A percentile compares a stretch with the other conserved stretches of the same genome.
Evolutionary conservation across 202 grass and related monocot species (phyloP).

Genomic region (Thinopyrum obtusiflorum): DNA sequence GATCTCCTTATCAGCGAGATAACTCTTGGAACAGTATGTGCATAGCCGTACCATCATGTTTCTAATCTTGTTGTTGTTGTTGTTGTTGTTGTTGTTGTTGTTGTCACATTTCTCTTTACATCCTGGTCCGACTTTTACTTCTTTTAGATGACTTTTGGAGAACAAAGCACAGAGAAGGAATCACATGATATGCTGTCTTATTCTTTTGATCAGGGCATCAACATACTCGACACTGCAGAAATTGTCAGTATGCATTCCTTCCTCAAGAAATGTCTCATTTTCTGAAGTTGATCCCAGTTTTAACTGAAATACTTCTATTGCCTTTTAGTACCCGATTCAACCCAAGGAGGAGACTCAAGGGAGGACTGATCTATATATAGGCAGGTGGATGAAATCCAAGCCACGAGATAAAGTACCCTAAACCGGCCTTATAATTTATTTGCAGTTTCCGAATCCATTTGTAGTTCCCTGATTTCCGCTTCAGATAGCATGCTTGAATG

Average conservation of each 20-base stretch:
- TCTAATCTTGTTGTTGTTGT: not conserved
- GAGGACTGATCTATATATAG: slow-evolving; percentile 77
- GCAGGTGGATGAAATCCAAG: slow-evolving; percentile 88
- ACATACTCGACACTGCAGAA: slow-evolving; percentile 77
- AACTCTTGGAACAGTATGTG: slow-evolving; percentile 70
- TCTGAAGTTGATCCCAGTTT: not conserved
- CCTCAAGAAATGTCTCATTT: not conserved
- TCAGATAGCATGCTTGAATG: slow-evolving; percentile 1
- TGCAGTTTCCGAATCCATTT: not conserved
- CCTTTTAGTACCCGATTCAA: slow-evolving; percentile 73
- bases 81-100: not conserved
- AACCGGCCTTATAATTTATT: not conserved
- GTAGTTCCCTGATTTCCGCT: not conserved
- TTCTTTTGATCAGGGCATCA: slow-evolving; percentile 71
- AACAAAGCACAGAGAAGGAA: slow-evolving; percentile 92
- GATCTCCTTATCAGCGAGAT: slow-evolving; percentile 79
- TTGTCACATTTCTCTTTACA: not conserved
- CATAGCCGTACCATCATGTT: not conserved
- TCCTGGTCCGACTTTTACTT: not conserved
- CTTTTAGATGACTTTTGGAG: slow-evolving; percentile 88
- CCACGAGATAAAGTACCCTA: slow-evolving; percentile 70
- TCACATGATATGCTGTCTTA: slow-evolving; percentile 64
- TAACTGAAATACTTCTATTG: not conserved
- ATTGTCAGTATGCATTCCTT: slow-evolving; percentile 37
- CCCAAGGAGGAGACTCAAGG: slow-evolving; percentile 76